Percentiles rank a stretch among this genome's conserved stretches.
Evolutionary conservation across 306 rosid genomes (phyloP).

Genomic region (Pyrus betulifolia): DNA sequence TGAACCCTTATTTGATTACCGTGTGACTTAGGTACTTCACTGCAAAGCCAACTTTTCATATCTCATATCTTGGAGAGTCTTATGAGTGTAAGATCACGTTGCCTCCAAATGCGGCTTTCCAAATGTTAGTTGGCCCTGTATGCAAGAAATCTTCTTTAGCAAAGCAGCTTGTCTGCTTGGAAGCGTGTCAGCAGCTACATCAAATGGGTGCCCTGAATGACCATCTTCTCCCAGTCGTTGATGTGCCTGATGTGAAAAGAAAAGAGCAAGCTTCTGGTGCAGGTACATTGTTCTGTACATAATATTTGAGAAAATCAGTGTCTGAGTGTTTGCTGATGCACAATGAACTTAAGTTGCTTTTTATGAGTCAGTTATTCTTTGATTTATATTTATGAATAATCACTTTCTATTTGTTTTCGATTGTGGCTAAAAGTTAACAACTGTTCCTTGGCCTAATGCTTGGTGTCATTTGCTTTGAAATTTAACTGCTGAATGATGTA

Average conservation of each 20-base stretch:
- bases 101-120: constrained; percentile 78
- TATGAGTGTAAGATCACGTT: constrained; percentile 47
- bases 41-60: constrained; percentile 48
- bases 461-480: not conserved
- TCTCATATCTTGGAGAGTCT: constrained; percentile 34
- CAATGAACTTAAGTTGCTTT: not conserved
- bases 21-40: constrained; percentile 43
- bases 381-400: not conserved
- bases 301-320: not conserved
- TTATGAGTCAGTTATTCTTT: not conserved
- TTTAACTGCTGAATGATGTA: not conserved
- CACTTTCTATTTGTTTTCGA: not conserved
- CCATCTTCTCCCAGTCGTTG: constrained; percentile 58
- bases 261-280: constrained; percentile 53
- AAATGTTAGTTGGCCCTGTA: constrained; percentile 54
- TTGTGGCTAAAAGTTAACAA: not conserved
- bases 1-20: constrained; percentile 17
- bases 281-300: constrained; percentile 32
- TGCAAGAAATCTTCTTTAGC: constrained; percentile 48
- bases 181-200: constrained; percentile 89
- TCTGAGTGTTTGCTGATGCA: not conserved
- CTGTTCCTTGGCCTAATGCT: not conserved
- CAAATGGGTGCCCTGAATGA: constrained; percentile 73
- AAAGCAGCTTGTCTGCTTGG: constrained; percentile 77
- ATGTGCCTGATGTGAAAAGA: constrained; percentile 24